These are phyloP conservation scores for Diaporthe ampelina DNA, from an alignment of 2,329 filamentous ascomycete species.

Conservation along the genomic window DNA sequence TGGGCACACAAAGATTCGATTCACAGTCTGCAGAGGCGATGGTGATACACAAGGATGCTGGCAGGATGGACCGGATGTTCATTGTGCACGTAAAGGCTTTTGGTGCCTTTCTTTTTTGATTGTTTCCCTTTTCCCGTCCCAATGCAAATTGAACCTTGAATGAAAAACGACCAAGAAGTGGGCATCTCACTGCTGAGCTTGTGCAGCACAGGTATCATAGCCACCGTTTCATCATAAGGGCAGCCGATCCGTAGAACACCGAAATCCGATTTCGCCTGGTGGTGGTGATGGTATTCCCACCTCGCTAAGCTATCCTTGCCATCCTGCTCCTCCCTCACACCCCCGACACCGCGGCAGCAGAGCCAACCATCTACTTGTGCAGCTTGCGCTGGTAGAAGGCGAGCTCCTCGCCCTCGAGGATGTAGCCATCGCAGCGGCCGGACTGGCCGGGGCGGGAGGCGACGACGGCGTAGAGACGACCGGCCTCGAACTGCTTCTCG, in stretches of 20 bases:
- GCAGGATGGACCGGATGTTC: conserved; percentile 40
- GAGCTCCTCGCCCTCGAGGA: conserved; percentile 99
- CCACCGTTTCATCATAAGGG: conserved; percentile 41
- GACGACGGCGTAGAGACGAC: conserved; percentile 95
- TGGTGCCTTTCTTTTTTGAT: conserved; percentile 39
- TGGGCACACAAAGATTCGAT: background rate
- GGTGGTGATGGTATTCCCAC: background rate
- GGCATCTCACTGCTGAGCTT: conserved; percentile 37
- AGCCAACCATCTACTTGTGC: conserved; percentile 82
- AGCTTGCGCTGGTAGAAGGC: conserved; percentile 99
- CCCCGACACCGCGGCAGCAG: background rate
- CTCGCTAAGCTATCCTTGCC: conserved; percentile 38
- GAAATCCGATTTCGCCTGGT: conserved; percentile 42
- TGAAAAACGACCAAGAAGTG: conserved; percentile 35
- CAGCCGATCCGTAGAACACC: conserved; percentile 43
- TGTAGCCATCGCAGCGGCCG: conserved; percentile 96
- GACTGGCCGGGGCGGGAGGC: conserved; percentile 96
- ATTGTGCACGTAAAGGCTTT: conserved; percentile 41
- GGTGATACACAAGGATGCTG: background rate
- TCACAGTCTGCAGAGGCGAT: background rate
- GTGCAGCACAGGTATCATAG: conserved; percentile 33
- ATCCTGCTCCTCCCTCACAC: background rate
- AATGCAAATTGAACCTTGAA: conserved; percentile 40
- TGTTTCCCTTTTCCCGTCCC: conserved; percentile 41
- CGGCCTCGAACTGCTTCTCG: conserved; percentile 99